Percentiles rank a stretch among this genome's conserved stretches.
These are phyloP conservation scores for Zelopaecilomyces penicillatus DNA, from an alignment of 2,329 filamentous ascomycete genomes.

Conservation along the genomic window DNA sequence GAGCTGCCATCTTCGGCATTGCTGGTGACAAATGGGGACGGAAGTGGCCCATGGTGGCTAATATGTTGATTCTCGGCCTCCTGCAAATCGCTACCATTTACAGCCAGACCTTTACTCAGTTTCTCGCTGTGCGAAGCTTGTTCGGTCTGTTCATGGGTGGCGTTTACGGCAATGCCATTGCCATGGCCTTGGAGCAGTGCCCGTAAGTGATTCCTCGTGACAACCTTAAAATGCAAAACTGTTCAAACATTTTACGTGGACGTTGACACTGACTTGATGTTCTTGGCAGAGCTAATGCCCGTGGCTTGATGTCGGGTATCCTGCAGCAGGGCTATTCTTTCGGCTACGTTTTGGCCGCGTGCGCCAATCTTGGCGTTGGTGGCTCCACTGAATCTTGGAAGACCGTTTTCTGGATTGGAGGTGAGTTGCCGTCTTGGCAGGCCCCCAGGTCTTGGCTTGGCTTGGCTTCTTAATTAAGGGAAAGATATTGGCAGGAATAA, in stretches of 20 bases:
- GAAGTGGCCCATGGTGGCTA: constrained; percentile 76
- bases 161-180: constrained; percentile 70
- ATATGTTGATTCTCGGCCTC: constrained; percentile 63
- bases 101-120: constrained; percentile 60
- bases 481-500: no score
- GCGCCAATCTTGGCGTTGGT: constrained; percentile 65
- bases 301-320: constrained; percentile 75
- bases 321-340: constrained; percentile 75
- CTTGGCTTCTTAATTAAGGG: no score
- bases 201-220: constrained; percentile 37
- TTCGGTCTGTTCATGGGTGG: constrained; percentile 78
- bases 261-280: constrained; percentile 3
- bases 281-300: constrained; percentile 45
- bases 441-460: not conserved
- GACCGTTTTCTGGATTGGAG: constrained; percentile 64
- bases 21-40: constrained; percentile 72
- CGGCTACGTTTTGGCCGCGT: constrained; percentile 72
- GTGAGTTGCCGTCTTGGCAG: constrained; percentile 20
- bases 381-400: constrained; percentile 59
- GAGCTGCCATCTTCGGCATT: constrained; percentile 67
- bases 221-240: no score
- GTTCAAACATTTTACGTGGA: no score
- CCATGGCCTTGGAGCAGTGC: constrained; percentile 69
- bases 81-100: constrained; percentile 72
- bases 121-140: constrained; percentile 63